phyloP scores from a whole-genome alignment of 345 rosid species.

The Leavenworthia alabamica region DNA sequence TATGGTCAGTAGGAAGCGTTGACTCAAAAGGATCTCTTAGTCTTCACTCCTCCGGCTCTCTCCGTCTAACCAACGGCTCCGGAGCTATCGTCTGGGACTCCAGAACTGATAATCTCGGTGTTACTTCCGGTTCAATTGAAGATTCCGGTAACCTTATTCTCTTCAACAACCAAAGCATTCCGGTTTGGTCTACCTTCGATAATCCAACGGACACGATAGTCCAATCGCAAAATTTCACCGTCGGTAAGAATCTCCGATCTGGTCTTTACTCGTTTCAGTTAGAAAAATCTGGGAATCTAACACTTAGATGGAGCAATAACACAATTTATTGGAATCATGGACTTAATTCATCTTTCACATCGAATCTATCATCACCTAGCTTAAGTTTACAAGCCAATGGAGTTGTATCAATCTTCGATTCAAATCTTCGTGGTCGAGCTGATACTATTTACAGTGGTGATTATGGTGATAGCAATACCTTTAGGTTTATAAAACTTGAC shows the following conservation, averaged over 20 bases:
- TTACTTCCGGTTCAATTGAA: constrained; percentile 41
- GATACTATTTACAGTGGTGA: constrained; percentile 42
- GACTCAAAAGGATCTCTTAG: constrained; percentile 47
- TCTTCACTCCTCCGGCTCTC: constrained; percentile 43
- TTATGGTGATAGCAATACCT: constrained; percentile 43
- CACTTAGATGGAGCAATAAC: constrained; percentile 46
- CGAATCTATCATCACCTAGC: constrained; percentile 42
- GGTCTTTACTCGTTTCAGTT: constrained; percentile 52
- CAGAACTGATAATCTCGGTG: constrained; percentile 39
- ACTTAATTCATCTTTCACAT: constrained; percentile 42
- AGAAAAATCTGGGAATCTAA: constrained; percentile 40
- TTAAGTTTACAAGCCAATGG: constrained; percentile 44
- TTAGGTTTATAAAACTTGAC: constrained; percentile 53
- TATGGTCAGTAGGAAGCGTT: constrained; percentile 57
- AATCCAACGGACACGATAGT: constrained; percentile 50
- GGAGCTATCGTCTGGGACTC: constrained; percentile 57
- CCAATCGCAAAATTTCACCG: constrained; percentile 49
- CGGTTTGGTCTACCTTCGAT: constrained; percentile 62
- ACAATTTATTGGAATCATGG: constrained; percentile 48
- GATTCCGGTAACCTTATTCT: constrained; percentile 51
- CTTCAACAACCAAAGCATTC: constrained; percentile 18
- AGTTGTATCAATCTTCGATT: constrained; percentile 32
- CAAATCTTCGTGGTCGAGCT: constrained; percentile 16
- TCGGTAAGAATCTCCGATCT: constrained; percentile 32
- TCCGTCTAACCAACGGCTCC: constrained; percentile 53